phyloP scores from a whole-genome alignment of 257 asterid species.

The Petrea volubilis region DNA sequence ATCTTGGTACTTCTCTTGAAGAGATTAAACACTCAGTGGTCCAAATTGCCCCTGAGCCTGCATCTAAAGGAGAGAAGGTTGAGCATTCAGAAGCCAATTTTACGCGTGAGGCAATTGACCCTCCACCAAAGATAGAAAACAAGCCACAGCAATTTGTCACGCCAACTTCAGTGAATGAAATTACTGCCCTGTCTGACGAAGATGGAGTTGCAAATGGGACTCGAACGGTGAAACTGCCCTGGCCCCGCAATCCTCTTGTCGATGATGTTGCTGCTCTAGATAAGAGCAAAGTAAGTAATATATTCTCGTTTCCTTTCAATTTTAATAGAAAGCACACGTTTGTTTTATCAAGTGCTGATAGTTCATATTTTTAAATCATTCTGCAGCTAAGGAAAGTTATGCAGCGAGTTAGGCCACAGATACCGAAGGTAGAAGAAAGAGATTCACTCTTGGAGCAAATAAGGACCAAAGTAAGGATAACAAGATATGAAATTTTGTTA shows the following conservation, averaged over 20 bases:
- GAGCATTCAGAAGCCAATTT: constrained; percentile 19
- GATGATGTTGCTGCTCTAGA: constrained; percentile 57
- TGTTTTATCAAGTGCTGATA: not conserved
- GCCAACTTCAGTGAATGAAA: constrained; percentile 31
- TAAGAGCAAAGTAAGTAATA: constrained; percentile 55
- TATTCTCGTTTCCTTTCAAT: not conserved
- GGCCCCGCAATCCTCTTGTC: constrained; percentile 53
- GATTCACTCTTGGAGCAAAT: constrained; percentile 65
- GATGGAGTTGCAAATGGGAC: constrained; percentile 34
- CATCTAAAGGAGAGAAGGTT: not conserved
- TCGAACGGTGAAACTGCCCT: constrained; percentile 40
- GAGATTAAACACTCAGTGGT: no score
- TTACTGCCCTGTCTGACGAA: constrained; percentile 37
- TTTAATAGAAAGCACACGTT: not conserved
- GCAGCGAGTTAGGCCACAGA: constrained; percentile 41
- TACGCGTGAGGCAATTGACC: not conserved
- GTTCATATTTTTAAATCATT: constrained; percentile 22
- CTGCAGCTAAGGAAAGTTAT: constrained; percentile 70
- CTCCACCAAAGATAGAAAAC: constrained; percentile 16
- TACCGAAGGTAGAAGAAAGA: constrained; percentile 54
- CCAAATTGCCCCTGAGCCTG: no score
- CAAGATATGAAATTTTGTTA: not conserved
- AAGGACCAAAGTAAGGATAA: constrained; percentile 49
- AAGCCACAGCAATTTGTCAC: constrained; percentile 23
- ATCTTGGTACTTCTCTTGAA: no score